These are phyloP conservation scores for Cucumis melo DNA, from an alignment of 306 rosid species.

Conservation along the genomic window DNA sequence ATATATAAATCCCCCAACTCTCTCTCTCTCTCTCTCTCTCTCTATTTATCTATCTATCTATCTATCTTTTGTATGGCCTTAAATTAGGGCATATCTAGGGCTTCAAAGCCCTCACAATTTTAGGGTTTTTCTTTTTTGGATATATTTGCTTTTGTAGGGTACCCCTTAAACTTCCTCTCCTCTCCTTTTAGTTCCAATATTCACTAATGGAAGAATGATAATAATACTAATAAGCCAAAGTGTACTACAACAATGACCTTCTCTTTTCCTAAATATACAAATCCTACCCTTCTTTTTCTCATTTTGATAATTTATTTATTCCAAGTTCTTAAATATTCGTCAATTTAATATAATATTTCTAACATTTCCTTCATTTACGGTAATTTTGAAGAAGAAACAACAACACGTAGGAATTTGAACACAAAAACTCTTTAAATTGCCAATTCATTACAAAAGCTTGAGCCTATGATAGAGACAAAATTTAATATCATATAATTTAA, in stretches of 20 bases:
- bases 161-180: background rate
- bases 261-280: background rate
- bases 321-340: too few species aligned
- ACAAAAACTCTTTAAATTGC: too few species aligned
- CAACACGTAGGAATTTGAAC: too few species aligned
- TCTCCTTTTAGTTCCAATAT: background rate
- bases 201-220: background rate
- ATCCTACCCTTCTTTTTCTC: background rate
- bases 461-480: too few species aligned
- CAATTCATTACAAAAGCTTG: too few species aligned
- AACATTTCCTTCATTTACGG: too few species aligned
- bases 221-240: background rate
- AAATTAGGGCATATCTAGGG: background rate
- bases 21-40: too few species aligned
- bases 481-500: too few species aligned
- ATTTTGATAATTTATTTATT: background rate
- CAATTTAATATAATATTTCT: too few species aligned
- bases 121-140: background rate
- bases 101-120: background rate
- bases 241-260: background rate
- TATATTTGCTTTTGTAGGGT: background rate
- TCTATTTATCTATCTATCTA: too few species aligned
- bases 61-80: background rate
- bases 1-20: too few species aligned
- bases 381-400: too few species aligned